Evolutionary conservation across 1,284 basidiomycete genomes (phyloP), one percentile per base, ranked within the genome.

Genomic region (Papiliotrema terrestris): DNA sequence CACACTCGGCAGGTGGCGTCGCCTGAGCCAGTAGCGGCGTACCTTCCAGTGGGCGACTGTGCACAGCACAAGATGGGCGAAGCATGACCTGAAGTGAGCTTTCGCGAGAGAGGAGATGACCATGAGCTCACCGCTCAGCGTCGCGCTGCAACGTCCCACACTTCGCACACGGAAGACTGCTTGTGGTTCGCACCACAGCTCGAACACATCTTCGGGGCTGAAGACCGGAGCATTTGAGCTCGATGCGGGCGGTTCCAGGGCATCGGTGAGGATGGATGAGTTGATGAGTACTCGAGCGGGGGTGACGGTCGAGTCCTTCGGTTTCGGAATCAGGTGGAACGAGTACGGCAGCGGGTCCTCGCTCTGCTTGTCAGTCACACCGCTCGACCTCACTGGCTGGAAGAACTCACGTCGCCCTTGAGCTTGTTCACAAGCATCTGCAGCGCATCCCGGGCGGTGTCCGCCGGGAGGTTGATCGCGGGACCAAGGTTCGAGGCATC

Each of bases 1-100:
- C 95, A 98, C 36, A 98, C 76, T 8, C 95, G 84, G 14, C 89
- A 92, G 45, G 89, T 92, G 47, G 90, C 91, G 73, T 98, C 95
- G 2, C 95, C 95, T 0, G 92, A 91, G 3, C 95, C 95, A 0
- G 96, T 99, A 3, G 93, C 93, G 13, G 97, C 86, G 35, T 90
- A 81, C 60, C 83, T 83, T 5, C 94, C 94, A 0, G 93, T 95
- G 0, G 95, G 95, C 3, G 92, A 96, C 72, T 98, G 96, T 0
- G 91, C 86, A 47, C 92, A 91, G 73, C 94, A 98, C 8, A 98
- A 81, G 60, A 98, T 98, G 0, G 95, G 91, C 0, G 91, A 89
- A 8, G 86, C 84, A 68, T 98, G 96, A 15, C 92, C 92, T 88
- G 44, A 29, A 26, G 14, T 50, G 68, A 22, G 17, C 20, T 37